Evolutionary conservation across 768 basidiomycete species (phyloP).

Genomic region (Boletus fagicola): DNA sequence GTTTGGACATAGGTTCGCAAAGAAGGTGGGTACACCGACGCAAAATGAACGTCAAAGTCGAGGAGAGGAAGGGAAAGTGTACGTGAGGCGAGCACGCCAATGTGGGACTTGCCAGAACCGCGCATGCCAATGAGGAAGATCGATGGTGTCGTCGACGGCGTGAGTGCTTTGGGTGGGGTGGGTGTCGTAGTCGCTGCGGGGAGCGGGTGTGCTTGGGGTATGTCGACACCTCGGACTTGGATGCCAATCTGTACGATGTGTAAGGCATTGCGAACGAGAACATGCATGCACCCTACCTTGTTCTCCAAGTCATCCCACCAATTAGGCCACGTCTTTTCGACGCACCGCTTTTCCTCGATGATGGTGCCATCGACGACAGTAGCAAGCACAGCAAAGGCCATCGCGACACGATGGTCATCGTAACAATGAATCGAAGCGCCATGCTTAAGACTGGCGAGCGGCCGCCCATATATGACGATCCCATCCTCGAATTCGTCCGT

Average conservation of each 20-base stretch:
- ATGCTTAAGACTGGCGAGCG: conserved; percentile 54
- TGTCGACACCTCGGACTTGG: conserved; percentile 80
- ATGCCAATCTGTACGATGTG: conserved; percentile 70
- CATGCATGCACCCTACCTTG: conserved; percentile 55
- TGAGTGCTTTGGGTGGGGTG: conserved; percentile 5
- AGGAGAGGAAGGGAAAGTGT: conserved; percentile 71
- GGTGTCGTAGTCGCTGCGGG: conserved; percentile 46
- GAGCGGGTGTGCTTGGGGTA: conserved; percentile 38
- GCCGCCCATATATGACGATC: conserved; percentile 82
- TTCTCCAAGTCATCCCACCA: conserved; percentile 99
- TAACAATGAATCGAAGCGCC: conserved; percentile 92
- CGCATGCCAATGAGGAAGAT: conserved; percentile 93
- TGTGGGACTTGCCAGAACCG: conserved; percentile 90
- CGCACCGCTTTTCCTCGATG: conserved; percentile 94
- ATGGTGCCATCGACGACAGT: conserved; percentile 70
- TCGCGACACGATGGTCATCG: conserved; percentile 97
- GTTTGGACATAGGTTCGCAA: conserved; percentile 77
- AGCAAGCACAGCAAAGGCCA: conserved; percentile 93
- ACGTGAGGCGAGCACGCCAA: conserved; percentile 75
- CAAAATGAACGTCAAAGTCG: conserved; percentile 85
- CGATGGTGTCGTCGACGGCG: conserved; percentile 45
- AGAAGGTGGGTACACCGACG: conserved; percentile 54
- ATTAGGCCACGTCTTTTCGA: conserved; percentile 99
- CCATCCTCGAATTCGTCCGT: conserved; percentile 93
- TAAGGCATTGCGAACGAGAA: background rate